Evolutionary conservation across 2,329 filamentous ascomycete species (phyloP).

Genomic region (Didymella exigua): DNA sequence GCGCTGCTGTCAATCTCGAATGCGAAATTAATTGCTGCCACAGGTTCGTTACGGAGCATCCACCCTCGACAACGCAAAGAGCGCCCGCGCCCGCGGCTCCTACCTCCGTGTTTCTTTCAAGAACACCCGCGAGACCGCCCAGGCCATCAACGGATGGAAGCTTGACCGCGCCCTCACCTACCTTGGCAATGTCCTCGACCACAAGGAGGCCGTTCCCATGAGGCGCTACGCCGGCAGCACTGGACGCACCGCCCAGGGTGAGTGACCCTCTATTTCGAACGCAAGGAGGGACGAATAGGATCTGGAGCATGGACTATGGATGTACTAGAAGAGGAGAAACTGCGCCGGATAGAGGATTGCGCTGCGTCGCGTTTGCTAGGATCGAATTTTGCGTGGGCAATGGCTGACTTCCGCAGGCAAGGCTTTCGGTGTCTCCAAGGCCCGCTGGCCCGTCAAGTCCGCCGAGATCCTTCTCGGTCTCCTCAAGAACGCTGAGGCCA

Average conservation of each 20-base stretch:
- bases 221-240: conserved; percentile 95
- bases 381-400: conserved; percentile 7
- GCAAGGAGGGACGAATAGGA: neutral
- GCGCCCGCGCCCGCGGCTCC: conserved; percentile 95
- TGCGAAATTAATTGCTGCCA: conserved; percentile 32
- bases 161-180: conserved; percentile 91
- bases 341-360: neutral
- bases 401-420: conserved; percentile 71
- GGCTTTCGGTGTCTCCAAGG: conserved; percentile 96
- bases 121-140: conserved; percentile 99
- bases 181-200: conserved; percentile 96
- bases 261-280: conserved; percentile 52
- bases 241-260: conserved; percentile 97
- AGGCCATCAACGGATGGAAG: conserved; percentile 99
- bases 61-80: conserved; percentile 57
- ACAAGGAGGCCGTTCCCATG: conserved; percentile 98
- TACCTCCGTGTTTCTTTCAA: conserved; percentile 99
- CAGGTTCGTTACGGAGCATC: conserved; percentile 49
- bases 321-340: conserved; percentile 8
- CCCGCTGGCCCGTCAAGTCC: conserved; percentile 99
- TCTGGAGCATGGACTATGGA: neutral
- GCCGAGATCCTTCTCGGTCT: conserved; percentile 97
- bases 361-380: neutral
- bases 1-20: conserved; percentile 13
- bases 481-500: conserved; percentile 62